These are phyloP conservation scores for Ustilago nuda DNA, from an alignment of 1,284 basidiomycete genomes.

Conservation along the genomic window DNA sequence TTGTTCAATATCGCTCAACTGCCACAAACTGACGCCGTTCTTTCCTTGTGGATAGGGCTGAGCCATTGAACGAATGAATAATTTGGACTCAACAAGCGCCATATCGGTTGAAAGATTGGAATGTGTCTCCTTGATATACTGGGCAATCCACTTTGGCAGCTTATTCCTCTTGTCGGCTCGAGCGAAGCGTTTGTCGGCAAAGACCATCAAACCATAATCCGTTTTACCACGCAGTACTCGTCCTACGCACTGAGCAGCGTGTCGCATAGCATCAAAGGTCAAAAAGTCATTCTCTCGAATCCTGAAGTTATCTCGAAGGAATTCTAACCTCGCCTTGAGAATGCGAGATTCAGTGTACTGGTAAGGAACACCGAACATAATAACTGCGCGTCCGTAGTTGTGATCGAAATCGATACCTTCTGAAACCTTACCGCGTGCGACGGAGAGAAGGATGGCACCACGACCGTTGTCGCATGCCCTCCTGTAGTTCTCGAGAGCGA, in stretches of 20 bases:
- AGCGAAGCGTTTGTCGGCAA: conserved; percentile 98
- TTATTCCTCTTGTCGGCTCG: conserved; percentile 96
- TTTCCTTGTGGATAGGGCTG: conserved; percentile 91
- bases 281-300: conserved; percentile 98
- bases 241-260: conserved; percentile 98
- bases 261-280: conserved; percentile 99
- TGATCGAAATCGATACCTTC: conserved; percentile 99
- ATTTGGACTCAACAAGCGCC: conserved; percentile 92
- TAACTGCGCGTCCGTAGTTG: conserved; percentile 92
- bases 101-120: conserved; percentile 98
- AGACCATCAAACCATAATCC: conserved; percentile 99
- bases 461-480: conserved; percentile 98
- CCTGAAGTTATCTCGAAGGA: conserved; percentile 96
- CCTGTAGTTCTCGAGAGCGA: conserved; percentile 96
- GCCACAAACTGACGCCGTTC: conserved; percentile 95
- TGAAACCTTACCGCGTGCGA: conserved; percentile 98
- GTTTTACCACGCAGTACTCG: conserved; percentile 97
- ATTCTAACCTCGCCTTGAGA: conserved; percentile 95
- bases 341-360: conserved; percentile 99
- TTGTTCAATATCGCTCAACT: conserved; percentile 83
- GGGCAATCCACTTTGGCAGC: conserved; percentile 98
- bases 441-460: conserved; percentile 94
- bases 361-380: conserved; percentile 99
- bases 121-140: conserved; percentile 92
- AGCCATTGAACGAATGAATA: conserved; percentile 97